A percentile compares a stretch with the other conserved stretches of the same genome.
Conservation (phyloP, 2,329 filamentous ascomycete species). For the Talaromyces sp. region DNA sequence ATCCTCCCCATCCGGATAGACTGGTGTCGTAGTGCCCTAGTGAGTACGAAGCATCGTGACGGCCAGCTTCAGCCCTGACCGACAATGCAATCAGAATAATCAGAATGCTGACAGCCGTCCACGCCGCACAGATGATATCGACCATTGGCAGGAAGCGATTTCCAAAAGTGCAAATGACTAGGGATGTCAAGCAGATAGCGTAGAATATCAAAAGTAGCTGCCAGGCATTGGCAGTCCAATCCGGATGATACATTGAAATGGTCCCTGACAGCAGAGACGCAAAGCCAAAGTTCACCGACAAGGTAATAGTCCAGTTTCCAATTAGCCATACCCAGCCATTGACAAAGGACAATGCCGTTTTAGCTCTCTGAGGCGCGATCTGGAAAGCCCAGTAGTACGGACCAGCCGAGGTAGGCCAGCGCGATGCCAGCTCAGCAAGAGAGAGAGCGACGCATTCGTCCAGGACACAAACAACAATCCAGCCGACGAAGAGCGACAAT, state of each 20-base stretch:
- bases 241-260: conserved; percentile 49
- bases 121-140: conserved; percentile 53
- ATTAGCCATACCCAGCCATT: conserved; percentile 51
- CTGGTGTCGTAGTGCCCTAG: conserved; percentile 53
- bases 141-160: conserved; percentile 62
- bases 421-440: conserved; percentile 46
- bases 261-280: conserved; percentile 49
- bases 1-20: conserved; percentile 53
- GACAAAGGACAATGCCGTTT: conserved; percentile 46
- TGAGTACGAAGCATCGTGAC: conserved; percentile 47
- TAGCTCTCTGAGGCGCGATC: conserved; percentile 35
- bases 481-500: conserved; percentile 52
- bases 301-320: conserved; percentile 48
- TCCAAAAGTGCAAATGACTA: conserved; percentile 60
- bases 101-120: conserved; percentile 51
- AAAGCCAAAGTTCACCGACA: conserved; percentile 52
- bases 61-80: conserved; percentile 48
- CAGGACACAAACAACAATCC: conserved; percentile 49
- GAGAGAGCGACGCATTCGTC: conserved; percentile 50
- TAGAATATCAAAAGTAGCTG: conserved; percentile 68
- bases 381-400: conserved; percentile 53
- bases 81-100: conserved; percentile 53
- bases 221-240: conserved; percentile 51
- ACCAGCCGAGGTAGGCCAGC: conserved; percentile 48
- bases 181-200: conserved; percentile 58